These are phyloP conservation scores for Ophiostoma himal-ulmi DNA, from an alignment of 2,329 filamentous ascomycete species.

Conservation along the genomic window DNA sequence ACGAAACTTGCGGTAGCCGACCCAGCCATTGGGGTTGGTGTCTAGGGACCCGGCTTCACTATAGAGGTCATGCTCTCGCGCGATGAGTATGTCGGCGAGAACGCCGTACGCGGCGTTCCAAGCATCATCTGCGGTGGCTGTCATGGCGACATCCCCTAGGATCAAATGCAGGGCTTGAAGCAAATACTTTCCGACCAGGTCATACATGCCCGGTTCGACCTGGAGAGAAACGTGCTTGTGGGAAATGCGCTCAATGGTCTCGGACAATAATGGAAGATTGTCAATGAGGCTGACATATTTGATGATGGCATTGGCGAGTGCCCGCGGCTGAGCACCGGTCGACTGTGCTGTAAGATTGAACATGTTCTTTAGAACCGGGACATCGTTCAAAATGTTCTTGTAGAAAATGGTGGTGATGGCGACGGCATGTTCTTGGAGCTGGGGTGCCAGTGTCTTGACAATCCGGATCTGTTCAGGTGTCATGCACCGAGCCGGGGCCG, in stretches of 20 bases:
- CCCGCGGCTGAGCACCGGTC: conserved; percentile 60
- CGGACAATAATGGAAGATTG: no score
- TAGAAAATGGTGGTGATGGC: conserved; percentile 70
- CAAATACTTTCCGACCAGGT: conserved; percentile 62
- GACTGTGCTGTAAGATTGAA: conserved; percentile 67
- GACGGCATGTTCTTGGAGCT: conserved; percentile 62
- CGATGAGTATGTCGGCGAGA: conserved; percentile 65
- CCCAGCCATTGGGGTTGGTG: conserved; percentile 34
- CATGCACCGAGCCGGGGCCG: conserved; percentile 36
- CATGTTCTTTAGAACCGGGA: conserved; percentile 61
- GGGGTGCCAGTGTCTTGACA: conserved; percentile 71
- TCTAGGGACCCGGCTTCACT: conserved; percentile 32
- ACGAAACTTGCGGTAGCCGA: conserved; percentile 46
- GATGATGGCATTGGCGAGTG: conserved; percentile 62
- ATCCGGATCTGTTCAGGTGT: conserved; percentile 60
- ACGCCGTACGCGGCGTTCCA: conserved; percentile 68
- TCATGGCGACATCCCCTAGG: conserved; percentile 62
- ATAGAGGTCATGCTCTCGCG: conserved; percentile 57
- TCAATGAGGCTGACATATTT: conserved; percentile 53
- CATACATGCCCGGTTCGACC: conserved; percentile 63
- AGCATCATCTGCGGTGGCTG: conserved; percentile 59
- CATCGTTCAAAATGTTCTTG: conserved; percentile 56
- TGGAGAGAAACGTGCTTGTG: conserved; percentile 71
- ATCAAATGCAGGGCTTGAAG: conserved; percentile 59
- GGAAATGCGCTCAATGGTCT: conserved; percentile 59